phyloP scores from a whole-genome alignment of 768 basidiomycete genomes.

The Mycena venus region DNA sequence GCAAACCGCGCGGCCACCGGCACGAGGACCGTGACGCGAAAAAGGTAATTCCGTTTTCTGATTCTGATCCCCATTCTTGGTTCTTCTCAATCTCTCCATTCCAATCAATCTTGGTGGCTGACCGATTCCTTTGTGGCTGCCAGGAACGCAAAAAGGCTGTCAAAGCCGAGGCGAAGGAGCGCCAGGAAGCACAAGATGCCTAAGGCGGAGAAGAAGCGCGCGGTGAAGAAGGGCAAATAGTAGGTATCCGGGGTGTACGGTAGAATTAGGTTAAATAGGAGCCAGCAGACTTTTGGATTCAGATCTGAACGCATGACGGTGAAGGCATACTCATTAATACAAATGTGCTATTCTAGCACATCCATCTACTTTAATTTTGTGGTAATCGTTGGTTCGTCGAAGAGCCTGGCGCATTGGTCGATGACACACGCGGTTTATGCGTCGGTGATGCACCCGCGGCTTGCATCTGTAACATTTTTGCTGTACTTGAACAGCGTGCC shows the following conservation, averaged over 20 bases:
- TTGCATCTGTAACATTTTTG: conserved; percentile 91
- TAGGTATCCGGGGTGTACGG: too few relatives aligned
- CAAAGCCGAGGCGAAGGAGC: conserved; percentile 44
- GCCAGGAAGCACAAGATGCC: conserved; percentile 94
- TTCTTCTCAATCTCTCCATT: too few relatives aligned
- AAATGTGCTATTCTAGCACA: too few relatives aligned
- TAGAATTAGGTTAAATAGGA: too few relatives aligned
- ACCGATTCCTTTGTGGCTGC: conserved; percentile 20
- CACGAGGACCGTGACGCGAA: conserved; percentile 94
- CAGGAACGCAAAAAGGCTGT: conserved; percentile 85
- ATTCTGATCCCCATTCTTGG: too few relatives aligned
- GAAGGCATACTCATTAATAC: not conserved
- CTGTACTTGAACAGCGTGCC: conserved; percentile 93
- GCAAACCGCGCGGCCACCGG: conserved; percentile 69
- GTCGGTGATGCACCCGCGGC: conserved; percentile 93
- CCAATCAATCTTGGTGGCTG: conserved; percentile 24
- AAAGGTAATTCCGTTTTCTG: conserved; percentile 66
- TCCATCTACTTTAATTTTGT: conserved; percentile 12
- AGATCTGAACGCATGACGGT: too few relatives aligned
- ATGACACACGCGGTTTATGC: conserved; percentile 51
- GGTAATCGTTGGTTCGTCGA: too few relatives aligned
- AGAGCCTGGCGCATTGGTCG: too few relatives aligned
- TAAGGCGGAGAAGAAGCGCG: conserved; percentile 93
- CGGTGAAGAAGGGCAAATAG: conserved; percentile 71
- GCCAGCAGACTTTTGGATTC: conserved; percentile 7